Evolutionary conservation across 768 basidiomycete genomes (phyloP), one percentile per base, ranked within the genome.

Genomic region (Omphalotus guepiniiformis): DNA sequence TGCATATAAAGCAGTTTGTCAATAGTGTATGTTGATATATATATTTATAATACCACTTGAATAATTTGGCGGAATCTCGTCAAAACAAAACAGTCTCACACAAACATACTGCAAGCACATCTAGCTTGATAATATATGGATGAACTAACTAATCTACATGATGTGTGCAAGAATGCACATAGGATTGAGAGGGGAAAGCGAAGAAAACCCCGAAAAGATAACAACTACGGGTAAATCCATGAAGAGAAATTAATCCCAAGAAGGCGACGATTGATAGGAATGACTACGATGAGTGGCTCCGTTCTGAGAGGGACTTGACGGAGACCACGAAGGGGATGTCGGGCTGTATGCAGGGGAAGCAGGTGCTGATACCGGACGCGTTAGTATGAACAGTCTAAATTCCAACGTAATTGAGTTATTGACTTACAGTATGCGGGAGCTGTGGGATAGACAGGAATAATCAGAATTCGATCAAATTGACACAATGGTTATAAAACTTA

Each of bases 321-420:
- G 86, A 6, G 87, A 88, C 85, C 85, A 88, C 38, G 75, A 72
- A n/a, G 88, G 88, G 15, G 88, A 91, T 2, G 87, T 86, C 36
- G 88, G 88, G 53, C 86, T 89, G 65, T 91, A 92, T 15, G 85
- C 86, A 25, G 89, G 89, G 27, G 89, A 92, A 6, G 87, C 85
- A 19, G 89, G 88, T 30, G 88, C 84, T 88, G 56, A 3, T 53
- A 50, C 50, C 37, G 36, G 28, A 50, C 60, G 52, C 45, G 48
- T 57, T 11, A 60, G 51, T 27, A 26, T 6, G 26, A 37, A n/a
- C 18, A 41, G 27, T 40, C 34, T n/a, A 16, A 16, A 47, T 9
- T 12, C 8, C 3, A 47, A 40, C 38, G 26, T 0, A 43, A 52
- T 39, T 47, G 35, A 11, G n/a, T 16, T 15, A 23, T 15, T 6